These are phyloP conservation scores for Aspergillus awamori DNA, from an alignment of 2,329 filamentous ascomycete species.

Conservation along the genomic window DNA sequence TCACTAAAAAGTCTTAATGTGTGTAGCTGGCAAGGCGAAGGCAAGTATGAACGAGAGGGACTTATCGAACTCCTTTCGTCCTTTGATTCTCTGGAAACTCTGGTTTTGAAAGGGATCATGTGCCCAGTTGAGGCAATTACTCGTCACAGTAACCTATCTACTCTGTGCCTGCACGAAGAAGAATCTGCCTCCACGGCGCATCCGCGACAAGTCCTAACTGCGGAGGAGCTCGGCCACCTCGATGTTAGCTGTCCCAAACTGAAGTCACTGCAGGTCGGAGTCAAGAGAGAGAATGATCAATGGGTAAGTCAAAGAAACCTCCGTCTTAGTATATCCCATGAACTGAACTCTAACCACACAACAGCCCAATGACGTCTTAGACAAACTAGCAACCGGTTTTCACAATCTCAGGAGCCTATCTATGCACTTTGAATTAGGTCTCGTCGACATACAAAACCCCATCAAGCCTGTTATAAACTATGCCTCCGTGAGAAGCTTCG, in stretches of 20 bases:
- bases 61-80: neutral
- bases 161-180: neutral
- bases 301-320: neutral
- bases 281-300: neutral
- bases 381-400: neutral
- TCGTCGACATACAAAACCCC: neutral
- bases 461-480: neutral
- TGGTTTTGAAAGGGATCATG: neutral
- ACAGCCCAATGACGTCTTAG: neutral
- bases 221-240: neutral
- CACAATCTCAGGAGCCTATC: neutral
- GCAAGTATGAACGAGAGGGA: neutral
- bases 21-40: neutral
- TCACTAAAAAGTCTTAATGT: neutral
- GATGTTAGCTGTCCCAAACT: neutral
- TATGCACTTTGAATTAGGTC: neutral
- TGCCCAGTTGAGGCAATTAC: neutral
- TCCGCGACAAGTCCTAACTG: neutral
- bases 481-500: neutral
- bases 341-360: neutral
- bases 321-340: neutral
- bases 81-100: neutral
- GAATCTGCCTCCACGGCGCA: neutral
- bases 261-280: neutral
- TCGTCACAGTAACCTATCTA: neutral